These are phyloP conservation scores for Chalaropsis thielavioides DNA, from an alignment of 2,329 filamentous ascomycete genomes.

Conservation along the genomic window DNA sequence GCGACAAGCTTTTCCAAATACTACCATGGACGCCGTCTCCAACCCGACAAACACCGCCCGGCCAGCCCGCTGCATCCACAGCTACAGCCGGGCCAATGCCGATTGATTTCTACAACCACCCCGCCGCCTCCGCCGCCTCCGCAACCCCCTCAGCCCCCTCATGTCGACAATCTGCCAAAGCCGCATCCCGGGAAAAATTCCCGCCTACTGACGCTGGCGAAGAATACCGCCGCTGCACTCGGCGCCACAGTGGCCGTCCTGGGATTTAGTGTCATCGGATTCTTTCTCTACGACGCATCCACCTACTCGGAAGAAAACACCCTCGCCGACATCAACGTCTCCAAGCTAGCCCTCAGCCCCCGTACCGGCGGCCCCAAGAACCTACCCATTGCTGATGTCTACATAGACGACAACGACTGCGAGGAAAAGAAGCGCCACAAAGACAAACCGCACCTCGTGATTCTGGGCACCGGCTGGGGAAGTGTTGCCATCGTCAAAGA, in stretches of 20 bases:
- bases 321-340: slow-evolving; percentile 64
- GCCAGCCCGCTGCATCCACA: neutral
- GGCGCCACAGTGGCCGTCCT: slow-evolving; percentile 63
- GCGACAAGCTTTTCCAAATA: neutral
- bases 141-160: neutral
- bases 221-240: slow-evolving; percentile 54
- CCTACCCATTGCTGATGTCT: slow-evolving; percentile 72
- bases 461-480: slow-evolving; percentile 90
- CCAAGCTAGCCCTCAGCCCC: slow-evolving; percentile 66
- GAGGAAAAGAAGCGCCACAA: slow-evolving; percentile 55
- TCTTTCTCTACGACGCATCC: slow-evolving; percentile 87
- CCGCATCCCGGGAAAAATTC: slow-evolving; percentile 26
- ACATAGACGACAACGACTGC: slow-evolving; percentile 78
- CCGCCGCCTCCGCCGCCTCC: neutral
- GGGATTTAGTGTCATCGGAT: slow-evolving; percentile 55
- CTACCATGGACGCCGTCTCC: neutral
- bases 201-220: slow-evolving; percentile 42
- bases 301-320: slow-evolving; percentile 67
- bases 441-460: slow-evolving; percentile 82
- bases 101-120: slow-evolving; percentile 6
- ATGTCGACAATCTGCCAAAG: neutral
- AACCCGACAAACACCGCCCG: neutral
- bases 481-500: slow-evolving; percentile 84
- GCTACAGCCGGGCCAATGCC: slow-evolving; percentile 5
- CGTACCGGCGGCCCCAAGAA: slow-evolving; percentile 84